These are phyloP conservation scores for Mrakia gelida DNA, from an alignment of 768 basidiomycete genomes.

Conservation along the genomic window DNA sequence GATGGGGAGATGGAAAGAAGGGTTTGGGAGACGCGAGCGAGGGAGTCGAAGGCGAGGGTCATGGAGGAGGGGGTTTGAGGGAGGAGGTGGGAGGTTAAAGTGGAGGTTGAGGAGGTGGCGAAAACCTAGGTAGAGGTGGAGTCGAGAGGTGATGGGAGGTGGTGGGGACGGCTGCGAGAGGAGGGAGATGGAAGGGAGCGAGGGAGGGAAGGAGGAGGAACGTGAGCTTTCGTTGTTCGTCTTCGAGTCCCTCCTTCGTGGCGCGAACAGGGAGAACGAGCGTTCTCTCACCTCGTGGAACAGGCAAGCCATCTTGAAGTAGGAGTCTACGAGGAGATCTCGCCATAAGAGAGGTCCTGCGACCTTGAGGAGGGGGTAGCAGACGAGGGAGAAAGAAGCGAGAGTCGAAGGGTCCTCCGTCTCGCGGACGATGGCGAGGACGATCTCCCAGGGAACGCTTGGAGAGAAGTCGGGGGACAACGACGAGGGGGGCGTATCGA, in stretches of 20 bases:
- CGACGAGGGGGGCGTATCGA: background rate
- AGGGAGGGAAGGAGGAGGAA: background rate
- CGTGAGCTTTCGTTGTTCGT: background rate
- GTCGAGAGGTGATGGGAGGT: background rate
- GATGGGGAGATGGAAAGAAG: background rate
- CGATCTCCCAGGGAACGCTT: background rate
- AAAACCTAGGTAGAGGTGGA: background rate
- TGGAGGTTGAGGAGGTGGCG: background rate
- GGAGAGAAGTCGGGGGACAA: background rate
- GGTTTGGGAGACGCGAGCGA: background rate
- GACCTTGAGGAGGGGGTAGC: background rate
- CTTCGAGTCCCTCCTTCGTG: background rate
- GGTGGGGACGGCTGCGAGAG: background rate
- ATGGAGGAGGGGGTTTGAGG: background rate
- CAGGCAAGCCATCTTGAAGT: background rate
- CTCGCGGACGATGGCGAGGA: background rate
- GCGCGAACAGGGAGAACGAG: background rate
- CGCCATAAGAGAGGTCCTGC: background rate
- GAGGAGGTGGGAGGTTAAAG: background rate
- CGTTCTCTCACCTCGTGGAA: background rate
- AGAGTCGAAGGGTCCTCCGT: background rate
- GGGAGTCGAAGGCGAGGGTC: background rate
- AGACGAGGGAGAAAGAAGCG: background rate
- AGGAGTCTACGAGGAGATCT: background rate
- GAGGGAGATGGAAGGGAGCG: too few relatives aligned